Evolutionary conservation across 2,329 filamentous ascomycete genomes (phyloP).

Genomic region (Westerdykella ornata): DNA sequence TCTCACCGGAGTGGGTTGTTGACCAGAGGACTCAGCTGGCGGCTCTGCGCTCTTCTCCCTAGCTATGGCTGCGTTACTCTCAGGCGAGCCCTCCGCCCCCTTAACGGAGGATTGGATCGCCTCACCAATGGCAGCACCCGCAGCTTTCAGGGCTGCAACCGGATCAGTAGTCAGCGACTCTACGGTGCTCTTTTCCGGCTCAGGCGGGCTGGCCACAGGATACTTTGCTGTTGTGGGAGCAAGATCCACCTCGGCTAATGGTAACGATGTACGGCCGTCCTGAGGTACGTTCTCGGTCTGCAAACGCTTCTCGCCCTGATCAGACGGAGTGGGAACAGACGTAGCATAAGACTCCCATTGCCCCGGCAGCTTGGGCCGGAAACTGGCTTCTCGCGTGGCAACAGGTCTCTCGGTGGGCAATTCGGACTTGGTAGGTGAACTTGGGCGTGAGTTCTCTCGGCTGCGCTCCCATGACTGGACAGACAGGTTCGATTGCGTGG

Average conservation of each 20-base stretch:
- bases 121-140: constrained; percentile 45
- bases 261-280: constrained; percentile 5
- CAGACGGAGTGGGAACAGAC: constrained; percentile 31
- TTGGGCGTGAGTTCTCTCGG: constrained; percentile 23
- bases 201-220: constrained; percentile 13
- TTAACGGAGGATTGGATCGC: constrained; percentile 40
- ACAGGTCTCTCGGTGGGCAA: constrained; percentile 18
- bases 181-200: constrained; percentile 9
- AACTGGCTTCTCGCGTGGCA: constrained; percentile 36
- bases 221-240: constrained; percentile 35
- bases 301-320: constrained; percentile 24
- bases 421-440: constrained; percentile 15
- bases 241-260: constrained; percentile 27
- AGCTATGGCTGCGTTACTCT: neutral
- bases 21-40: constrained; percentile 2
- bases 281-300: constrained; percentile 10
- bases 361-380: constrained; percentile 48
- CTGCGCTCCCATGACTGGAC: constrained; percentile 37
- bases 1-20: constrained; percentile 14
- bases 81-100: constrained; percentile 14
- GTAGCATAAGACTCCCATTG: constrained; percentile 49
- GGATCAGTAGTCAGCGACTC: constrained; percentile 20
- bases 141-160: constrained; percentile 42
- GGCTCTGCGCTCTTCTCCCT: constrained; percentile 30
- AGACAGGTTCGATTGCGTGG: constrained; percentile 40